These are phyloP conservation scores for Hypholoma sublateritium DNA, from an alignment of 768 basidiomycete genomes.

Conservation along the genomic window DNA sequence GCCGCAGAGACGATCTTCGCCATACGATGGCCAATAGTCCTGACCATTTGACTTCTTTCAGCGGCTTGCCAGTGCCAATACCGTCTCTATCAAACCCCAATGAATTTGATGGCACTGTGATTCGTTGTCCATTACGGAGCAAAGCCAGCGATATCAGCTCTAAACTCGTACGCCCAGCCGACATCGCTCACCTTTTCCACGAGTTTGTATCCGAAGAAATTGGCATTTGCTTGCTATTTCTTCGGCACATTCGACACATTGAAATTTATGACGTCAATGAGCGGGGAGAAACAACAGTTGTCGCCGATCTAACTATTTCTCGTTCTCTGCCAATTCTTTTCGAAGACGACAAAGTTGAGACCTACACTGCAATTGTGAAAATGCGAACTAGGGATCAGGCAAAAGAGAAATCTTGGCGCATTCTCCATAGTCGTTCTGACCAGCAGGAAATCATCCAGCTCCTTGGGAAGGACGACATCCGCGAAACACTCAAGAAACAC, in stretches of 20 bases:
- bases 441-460: slow-evolving; percentile 21
- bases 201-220: slow-evolving; percentile 43
- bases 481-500: slow-evolving; percentile 32
- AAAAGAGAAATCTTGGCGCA: slow-evolving; percentile 28
- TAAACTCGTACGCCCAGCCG: slow-evolving; percentile 26
- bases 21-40: slow-evolving; percentile 18
- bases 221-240: slow-evolving; percentile 40
- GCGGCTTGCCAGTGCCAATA: slow-evolving; percentile 19
- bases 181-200: slow-evolving; percentile 37
- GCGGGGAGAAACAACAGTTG: slow-evolving; percentile 16
- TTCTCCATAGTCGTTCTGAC: slow-evolving; percentile 30
- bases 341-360: neutral
- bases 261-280: slow-evolving; percentile 37
- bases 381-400: slow-evolving; percentile 5
- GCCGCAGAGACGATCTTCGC: slow-evolving; percentile 28
- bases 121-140: slow-evolving; percentile 46
- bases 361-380: slow-evolving; percentile 16
- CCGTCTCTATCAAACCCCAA: slow-evolving; percentile 1
- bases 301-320: slow-evolving; percentile 19
- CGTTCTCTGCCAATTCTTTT: neutral
- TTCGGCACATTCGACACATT: slow-evolving; percentile 38
- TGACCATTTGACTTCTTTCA: slow-evolving; percentile 34
- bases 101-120: slow-evolving; percentile 38
- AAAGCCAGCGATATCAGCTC: slow-evolving; percentile 32
- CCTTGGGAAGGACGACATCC: slow-evolving; percentile 25